Base-by-base conservation (phyloP, 2,329 filamentous ascomycete species). In the Ophiostoma pallidulum region DNA sequence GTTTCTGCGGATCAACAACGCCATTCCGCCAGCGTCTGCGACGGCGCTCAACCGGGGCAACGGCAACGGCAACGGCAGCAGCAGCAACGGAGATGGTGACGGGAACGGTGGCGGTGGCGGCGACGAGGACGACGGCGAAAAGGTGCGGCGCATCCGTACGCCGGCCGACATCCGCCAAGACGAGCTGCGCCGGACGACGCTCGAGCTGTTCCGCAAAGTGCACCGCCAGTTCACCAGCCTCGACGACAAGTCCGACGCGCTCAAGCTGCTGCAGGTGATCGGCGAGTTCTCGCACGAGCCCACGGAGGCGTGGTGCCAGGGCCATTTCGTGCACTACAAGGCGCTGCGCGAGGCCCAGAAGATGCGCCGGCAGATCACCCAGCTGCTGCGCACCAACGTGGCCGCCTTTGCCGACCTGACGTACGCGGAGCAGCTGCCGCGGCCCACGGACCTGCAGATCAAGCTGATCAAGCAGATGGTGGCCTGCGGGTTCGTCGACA, bases 401-500 rank as follows among this genome's bases (percentile, higher is more conserved):
- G 75, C 84, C 51, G 74, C 66, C 55, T 91, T 67, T 65, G 77
- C 66, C 56, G 91, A 60, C 69, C 75, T 70, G 29, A 67, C 68
- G 46, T 75, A 74, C 54, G 64, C 73, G 47, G 77, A 80, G 26
- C 74, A 72, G 56, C 69, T 84, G 3, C 69, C 74, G 41, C 70
- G 72, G 0, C 80, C 80, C 0, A 76, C 77, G 0, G 68, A 80
- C 7, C 84, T 81, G 55, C 83, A 89, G 59, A 70, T 94, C 24
- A 81, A 82, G 40, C 80, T 87, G 1, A 71, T 98, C 24, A 94
- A 94, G 63, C 87, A 96, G 61, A 94, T 97, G 67, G 81, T 87
- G 19, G 87, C 91, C 0, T 84, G 88, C 0, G 92, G 91, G 1
- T 97, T 96, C 67, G 80, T 97, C 59, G 92, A 98, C 64, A 86